Evolutionary conservation across 2,329 filamentous ascomycete species (phyloP).

Genomic region (Pseudogymnoascus sp.): DNA sequence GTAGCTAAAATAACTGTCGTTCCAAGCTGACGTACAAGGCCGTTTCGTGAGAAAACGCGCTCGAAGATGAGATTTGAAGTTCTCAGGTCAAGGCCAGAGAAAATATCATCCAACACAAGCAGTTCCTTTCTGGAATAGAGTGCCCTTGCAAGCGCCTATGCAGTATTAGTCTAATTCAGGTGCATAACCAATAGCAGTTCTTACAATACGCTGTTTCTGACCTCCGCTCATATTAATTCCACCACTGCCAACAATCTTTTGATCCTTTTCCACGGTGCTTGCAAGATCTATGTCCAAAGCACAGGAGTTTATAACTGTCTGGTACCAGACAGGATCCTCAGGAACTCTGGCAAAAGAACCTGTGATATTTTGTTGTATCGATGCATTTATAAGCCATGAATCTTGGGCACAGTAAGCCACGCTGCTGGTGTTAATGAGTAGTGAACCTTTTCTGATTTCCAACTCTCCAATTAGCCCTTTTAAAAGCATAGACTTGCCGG

Average conservation of each 20-base stretch:
- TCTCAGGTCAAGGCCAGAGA: conserved; percentile 19
- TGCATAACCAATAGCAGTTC: not conserved
- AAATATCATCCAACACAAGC: conserved; percentile 20
- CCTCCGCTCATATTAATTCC: conserved; percentile 23
- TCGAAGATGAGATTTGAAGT: conserved; percentile 16
- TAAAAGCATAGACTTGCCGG: conserved; percentile 17
- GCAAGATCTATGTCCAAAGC: conserved; percentile 13
- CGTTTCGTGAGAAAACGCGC: conserved; percentile 13
- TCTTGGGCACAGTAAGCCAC: conserved; percentile 15
- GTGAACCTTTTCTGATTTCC: conserved; percentile 9
- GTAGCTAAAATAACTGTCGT: conserved; percentile 31
- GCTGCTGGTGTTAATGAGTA: not conserved
- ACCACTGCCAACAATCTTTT: conserved; percentile 19
- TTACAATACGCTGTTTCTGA: conserved; percentile 9
- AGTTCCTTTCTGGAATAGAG: conserved; percentile 15
- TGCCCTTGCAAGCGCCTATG: conserved; percentile 22
- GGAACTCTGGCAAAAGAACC: conserved; percentile 9
- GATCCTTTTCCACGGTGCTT: conserved; percentile 18
- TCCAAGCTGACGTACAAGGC: conserved; percentile 17
- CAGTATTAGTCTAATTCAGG: not conserved
- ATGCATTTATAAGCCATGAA: conserved; percentile 13
- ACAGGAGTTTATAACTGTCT: conserved; percentile 13
- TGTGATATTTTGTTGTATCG: conserved; percentile 15
- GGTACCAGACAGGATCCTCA: conserved; percentile 12
- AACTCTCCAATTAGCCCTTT: conserved; percentile 16